Evolutionary conservation across 2,329 filamentous ascomycete genomes (phyloP), one percentile per base, ranked within the genome.

Genomic region (Dothistroma pini): DNA sequence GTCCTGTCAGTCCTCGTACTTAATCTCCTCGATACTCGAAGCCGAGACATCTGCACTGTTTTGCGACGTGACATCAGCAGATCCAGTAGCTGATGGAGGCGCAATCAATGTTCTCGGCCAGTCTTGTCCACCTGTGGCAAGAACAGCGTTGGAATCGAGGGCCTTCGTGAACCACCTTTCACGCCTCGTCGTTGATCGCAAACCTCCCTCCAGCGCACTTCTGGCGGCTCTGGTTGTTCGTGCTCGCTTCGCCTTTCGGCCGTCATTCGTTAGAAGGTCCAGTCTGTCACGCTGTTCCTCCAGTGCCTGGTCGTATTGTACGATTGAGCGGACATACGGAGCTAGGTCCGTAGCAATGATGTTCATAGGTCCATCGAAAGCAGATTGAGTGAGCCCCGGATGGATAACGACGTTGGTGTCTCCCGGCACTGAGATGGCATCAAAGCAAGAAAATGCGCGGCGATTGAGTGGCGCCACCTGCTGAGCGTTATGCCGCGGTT

Each of bases 321-420:
- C 86, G 62, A 99, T 97, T 41, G 83, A 82, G 11, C 96, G 89
- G n/a, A 97, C 84, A 73, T 91, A 97, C 0, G 96, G 95, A 0
- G 92, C 93, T 1, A 97, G 80, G 65, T 99, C 95, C 12, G 88
- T 78, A 0, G 84, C 82, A 34, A 96, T 85, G 21, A 87, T 79
- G 0, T 75, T 74, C 68, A 89, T 78, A 0, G 86, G 86, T 49
- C 89, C 85, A 69, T 96, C 91, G 66, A 96, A 91, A 0, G 89
- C 86, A 0, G 90, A 93, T 0, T 89, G 81, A 35, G 86, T 84
- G 1, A 91, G 80, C 49, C 79, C 79, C 4, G 62, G 51, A n/a
- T 55, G 5, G 9, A 29, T 54, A 19, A 71, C 74, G 1, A 75
- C 71, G 32, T 70, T 67, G 21, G 69, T 66, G 16, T 77, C 69